phyloP scores from a whole-genome alignment of 2,329 filamentous ascomycete species.

The Colletotrichum shisoi region DNA sequence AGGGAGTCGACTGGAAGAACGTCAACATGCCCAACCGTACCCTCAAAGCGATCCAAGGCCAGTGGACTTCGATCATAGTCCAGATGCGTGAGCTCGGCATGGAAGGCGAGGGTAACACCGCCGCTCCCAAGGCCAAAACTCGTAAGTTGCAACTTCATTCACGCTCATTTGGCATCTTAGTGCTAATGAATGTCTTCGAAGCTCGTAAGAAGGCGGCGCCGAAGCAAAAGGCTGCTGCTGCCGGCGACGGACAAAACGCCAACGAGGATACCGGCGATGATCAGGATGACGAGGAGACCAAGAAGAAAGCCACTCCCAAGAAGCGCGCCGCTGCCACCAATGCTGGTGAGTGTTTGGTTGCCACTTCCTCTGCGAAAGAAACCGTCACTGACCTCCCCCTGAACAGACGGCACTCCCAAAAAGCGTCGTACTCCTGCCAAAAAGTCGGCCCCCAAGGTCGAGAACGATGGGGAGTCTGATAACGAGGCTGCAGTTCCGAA shows the following conservation, averaged over 20 bases:
- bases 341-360: constrained; percentile 6
- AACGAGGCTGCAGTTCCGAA: constrained; percentile 4
- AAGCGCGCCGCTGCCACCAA: constrained; percentile 21
- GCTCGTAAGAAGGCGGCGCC: constrained; percentile 42
- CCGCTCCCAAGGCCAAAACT: constrained; percentile 33
- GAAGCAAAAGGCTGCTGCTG: constrained; percentile 36
- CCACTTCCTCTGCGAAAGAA: background rate
- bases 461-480: constrained; percentile 18
- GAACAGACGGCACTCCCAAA: constrained; percentile 22
- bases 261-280: constrained; percentile 15
- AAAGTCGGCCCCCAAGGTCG: constrained; percentile 38
- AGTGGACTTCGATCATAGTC: constrained; percentile 51
- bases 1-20: constrained; percentile 48
- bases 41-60: constrained; percentile 50
- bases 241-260: constrained; percentile 5
- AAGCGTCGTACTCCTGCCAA: constrained; percentile 36
- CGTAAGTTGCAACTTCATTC: background rate
- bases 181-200: constrained; percentile 1
- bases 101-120: constrained; percentile 18
- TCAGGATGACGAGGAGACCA: constrained; percentile 1
- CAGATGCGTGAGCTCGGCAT: constrained; percentile 49
- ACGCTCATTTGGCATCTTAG: background rate
- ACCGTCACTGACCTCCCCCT: background rate
- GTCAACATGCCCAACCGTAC: constrained; percentile 52
- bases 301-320: constrained; percentile 21